Base-by-base conservation (phyloP, 2,329 filamentous ascomycete genomes). In the Cyphellophora europaea region DNA sequence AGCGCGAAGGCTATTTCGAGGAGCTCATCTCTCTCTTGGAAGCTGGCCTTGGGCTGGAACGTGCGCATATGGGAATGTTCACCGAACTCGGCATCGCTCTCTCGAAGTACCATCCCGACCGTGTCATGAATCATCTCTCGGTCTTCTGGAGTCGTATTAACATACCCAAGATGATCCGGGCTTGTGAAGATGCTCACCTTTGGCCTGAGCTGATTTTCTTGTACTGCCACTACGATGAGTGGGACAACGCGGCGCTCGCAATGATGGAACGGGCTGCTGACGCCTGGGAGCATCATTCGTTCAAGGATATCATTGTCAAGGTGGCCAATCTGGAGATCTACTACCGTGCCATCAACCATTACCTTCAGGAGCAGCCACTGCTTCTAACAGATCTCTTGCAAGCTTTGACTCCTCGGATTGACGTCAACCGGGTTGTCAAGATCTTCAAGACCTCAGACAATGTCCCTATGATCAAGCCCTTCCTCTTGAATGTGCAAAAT, bases 361-460 rank as follows among this genome's bases (percentile, higher is more conserved):
- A 96, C 61, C 77, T 98, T 27, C 86, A 96, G 65, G 86, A 98
- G 63, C 91, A 98, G 59, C 91, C 91, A 19, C 85, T 89, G 10
- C 74, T 98, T 30, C 67, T 98, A 45, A 98, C 91, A n/a, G 91
- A 98, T 55, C 74, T 98, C 19, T 74, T 98, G 36, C 88, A 95
- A 56, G 83, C 77, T 8, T 70, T 98, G 44, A 94, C 91, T n/a
- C 63, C 88, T 30, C 82, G 91, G 41, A 89, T 98, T 47, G 91
- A 98, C 48, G 91, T 96, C 54, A 96, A 95, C 69, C 86, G 93
- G 42, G 91, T 98, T n/a, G 91, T 98, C 43, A 85, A 87, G 60
- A 93, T 98, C 77, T 98, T 98, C 66, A 80, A 94, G 67, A 93
- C 93, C 67, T 95, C 88, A 5, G 91, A 98, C 63, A 95, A 96